These are phyloP conservation scores for Catenaria anguillulae DNA, from an alignment of 371 early-diverging fungal species.

Conservation along the genomic window DNA sequence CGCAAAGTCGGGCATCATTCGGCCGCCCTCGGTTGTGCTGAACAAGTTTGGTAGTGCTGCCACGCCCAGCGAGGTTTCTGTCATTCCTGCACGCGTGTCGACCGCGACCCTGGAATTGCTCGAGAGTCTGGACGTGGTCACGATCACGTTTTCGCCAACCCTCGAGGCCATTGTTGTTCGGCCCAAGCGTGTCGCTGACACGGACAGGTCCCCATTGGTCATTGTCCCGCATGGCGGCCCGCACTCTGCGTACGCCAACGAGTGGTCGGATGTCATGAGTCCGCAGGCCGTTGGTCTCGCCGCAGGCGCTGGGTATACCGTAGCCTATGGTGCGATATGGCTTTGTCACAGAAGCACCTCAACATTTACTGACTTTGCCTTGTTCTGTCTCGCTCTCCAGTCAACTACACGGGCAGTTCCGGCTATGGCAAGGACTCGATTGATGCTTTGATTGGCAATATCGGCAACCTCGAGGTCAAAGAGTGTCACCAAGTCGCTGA, in stretches of 20 bases:
- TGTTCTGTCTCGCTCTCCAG: constrained; percentile 8
- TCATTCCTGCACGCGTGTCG: no score
- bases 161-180: neutral
- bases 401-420: constrained; percentile 56
- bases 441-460: constrained; percentile 38
- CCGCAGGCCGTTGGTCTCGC: neutral
- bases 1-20: no score
- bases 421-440: constrained; percentile 54
- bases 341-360: no score
- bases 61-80: no score
- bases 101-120: constrained; percentile 24
- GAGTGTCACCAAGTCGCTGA: constrained; percentile 33
- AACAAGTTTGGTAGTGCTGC: no score
- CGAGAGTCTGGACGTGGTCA: constrained; percentile 35
- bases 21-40: no score
- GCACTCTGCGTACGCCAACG: constrained; percentile 34
- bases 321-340: constrained; percentile 38
- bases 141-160: neutral
- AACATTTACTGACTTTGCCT: no score
- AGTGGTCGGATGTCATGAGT: constrained; percentile 9
- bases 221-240: constrained; percentile 55
- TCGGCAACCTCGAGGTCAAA: constrained; percentile 45
- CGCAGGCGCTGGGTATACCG: neutral
- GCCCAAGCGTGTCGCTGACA: neutral
- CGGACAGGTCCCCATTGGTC: constrained; percentile 20